phyloP scores from a whole-genome alignment of 345 rosid species.

The Rhodamnia argentea region DNA sequence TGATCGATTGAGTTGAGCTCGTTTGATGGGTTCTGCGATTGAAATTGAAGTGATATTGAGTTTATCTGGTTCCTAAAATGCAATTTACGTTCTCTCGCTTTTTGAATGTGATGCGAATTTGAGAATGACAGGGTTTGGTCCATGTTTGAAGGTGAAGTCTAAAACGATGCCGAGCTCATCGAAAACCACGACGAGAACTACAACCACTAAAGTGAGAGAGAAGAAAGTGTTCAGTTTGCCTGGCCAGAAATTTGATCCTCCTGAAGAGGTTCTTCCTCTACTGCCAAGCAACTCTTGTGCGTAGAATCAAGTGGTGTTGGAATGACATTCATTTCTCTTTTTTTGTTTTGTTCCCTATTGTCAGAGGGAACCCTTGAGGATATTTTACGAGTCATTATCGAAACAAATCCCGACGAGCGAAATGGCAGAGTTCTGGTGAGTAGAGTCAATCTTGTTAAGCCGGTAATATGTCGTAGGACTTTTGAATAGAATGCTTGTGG shows the following conservation, averaged over 20 bases:
- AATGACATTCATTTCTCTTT: neutral
- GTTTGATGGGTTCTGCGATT: neutral
- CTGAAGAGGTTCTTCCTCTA: slow-evolving; percentile 57
- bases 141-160: slow-evolving; percentile 44
- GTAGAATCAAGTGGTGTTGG: neutral
- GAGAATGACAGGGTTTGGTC: slow-evolving; percentile 5
- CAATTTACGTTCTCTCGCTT: neutral
- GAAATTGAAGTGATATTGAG: neutral
- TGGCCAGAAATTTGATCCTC: slow-evolving; percentile 84
- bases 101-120: slow-evolving; percentile 4
- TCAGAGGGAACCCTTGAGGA: slow-evolving; percentile 94
- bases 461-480: neutral
- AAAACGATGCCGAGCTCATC: slow-evolving; percentile 38
- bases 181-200: slow-evolving; percentile 30
- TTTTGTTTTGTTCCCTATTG: neutral
- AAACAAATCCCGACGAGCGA: slow-evolving; percentile 81
- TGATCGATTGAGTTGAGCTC: neutral
- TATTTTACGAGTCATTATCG: slow-evolving; percentile 80
- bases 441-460: neutral
- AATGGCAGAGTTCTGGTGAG: slow-evolving; percentile 96
- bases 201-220: slow-evolving; percentile 51
- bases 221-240: slow-evolving; percentile 80
- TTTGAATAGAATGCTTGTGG: neutral
- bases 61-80: neutral
- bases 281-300: neutral